Base-by-base conservation (phyloP, 306 rosid genomes). In the Crotalaria pallida region DNA sequence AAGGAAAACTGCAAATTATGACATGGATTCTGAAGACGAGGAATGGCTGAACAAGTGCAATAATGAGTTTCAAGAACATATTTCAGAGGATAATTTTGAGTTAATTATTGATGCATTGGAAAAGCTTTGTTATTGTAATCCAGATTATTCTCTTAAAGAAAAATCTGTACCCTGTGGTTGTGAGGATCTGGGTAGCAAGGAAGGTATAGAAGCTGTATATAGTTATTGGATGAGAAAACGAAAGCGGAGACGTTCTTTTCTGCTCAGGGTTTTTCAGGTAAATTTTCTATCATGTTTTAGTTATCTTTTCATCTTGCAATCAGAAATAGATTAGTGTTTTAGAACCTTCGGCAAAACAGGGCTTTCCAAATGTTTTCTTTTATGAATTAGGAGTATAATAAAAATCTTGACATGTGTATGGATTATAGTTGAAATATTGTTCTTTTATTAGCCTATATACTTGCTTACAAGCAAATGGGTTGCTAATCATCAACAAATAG, bases 21-120 rank as follows among this genome's bases (percentile, higher is more conserved):
- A 92, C 82, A 80, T 92, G 92, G 98, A 92, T 50, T 82, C 85
- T 44, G 96, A 85, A 33, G 98, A 92, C 4, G 96, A 89, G 82
- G 84, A 73, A 65, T 92, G 96, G 96, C 83, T 92, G 45, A 76
- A 67, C 38, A 83, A 84, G 77, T 71, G 85, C 49, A 92, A 88
- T 56, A 2, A 52, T 6, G 83, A 79, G 58, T 79, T 49, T 48
- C 76, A 65, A 56, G 89, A 86, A 29, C 67, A 23, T 55, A 41
- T 92, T 56, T 80, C 88, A 0, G 84, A 57, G 85, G 87, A 89
- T 81, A 79, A 38, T 51, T 92, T 90, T 82, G 96, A 92, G 85
- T 74, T 82, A 34, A 83, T 88, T 72, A 61, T 92, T 63, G 98
- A 88, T 76, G 76, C 87, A 6, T 80, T 92, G 63, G 98, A 92